phyloP scores from a whole-genome alignment of 768 basidiomycete species.

The Mycena olivaceomarginata region DNA sequence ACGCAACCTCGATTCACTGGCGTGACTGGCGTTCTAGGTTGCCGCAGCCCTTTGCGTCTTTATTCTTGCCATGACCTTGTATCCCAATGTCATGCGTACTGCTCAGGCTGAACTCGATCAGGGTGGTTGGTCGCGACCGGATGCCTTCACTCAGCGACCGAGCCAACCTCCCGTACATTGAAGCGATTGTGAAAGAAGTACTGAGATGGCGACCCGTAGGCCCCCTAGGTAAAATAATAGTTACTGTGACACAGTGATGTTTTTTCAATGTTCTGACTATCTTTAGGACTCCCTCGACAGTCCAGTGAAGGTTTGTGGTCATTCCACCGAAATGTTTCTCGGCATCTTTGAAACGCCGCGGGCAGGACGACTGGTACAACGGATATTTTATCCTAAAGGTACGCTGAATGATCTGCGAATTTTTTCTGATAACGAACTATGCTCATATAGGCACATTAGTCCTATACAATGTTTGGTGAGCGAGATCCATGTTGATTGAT shows the following conservation, averaged over 20 bases:
- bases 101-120: conserved; percentile 28
- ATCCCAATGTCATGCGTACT: conserved; percentile 23
- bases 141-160: conserved; percentile 19
- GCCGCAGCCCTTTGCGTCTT: conserved; percentile 14
- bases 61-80: conserved; percentile 22
- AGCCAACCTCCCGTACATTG: conserved; percentile 4
- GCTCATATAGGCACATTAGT: conserved; percentile 1
- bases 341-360: not conserved
- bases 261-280: not conserved
- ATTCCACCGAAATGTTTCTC: not conserved
- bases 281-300: not conserved
- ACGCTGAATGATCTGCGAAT: not conserved
- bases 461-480: conserved; percentile 16
- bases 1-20: not conserved
- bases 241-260: no score
- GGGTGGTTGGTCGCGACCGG: conserved; percentile 20
- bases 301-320: not conserved
- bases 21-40: not conserved
- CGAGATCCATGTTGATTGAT: not conserved
- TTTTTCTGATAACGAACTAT: not conserved
- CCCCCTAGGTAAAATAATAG: not conserved
- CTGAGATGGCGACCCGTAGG: conserved; percentile 15
- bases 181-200: conserved; percentile 10
- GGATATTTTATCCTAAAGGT: conserved; percentile 49
- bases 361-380: conserved; percentile 43